Evolutionary conservation across 352 stramenopile genomes (phyloP).

Genomic region (Phytophthora pinifolia): DNA sequence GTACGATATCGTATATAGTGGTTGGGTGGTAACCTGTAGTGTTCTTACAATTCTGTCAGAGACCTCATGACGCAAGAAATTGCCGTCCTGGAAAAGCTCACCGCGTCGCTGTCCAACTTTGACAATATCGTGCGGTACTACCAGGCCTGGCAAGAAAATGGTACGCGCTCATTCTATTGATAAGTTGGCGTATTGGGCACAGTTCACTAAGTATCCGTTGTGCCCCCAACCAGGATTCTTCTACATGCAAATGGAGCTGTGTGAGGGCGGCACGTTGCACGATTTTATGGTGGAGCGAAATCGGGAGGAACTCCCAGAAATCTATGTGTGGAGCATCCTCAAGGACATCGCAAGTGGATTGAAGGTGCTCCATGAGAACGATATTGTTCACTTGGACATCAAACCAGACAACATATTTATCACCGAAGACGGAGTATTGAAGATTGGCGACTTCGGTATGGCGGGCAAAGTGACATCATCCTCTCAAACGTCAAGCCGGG

Average conservation of each 20-base stretch:
- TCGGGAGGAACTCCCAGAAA: constrained; percentile 45
- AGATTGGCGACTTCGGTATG: constrained; percentile 94
- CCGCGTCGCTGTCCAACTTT: constrained; percentile 41
- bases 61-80: constrained; percentile 80
- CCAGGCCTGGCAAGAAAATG: constrained; percentile 93
- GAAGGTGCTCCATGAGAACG: constrained; percentile 85
- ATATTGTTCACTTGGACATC: constrained; percentile 95
- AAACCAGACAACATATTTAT: constrained; percentile 98
- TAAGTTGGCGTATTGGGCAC: not conserved
- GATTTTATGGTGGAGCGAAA: constrained; percentile 52
- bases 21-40: not conserved
- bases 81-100: constrained; percentile 44
- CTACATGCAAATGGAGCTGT: constrained; percentile 95
- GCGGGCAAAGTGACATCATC: constrained; percentile 53
- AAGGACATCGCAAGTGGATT: constrained; percentile 76
- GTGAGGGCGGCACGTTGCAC: constrained; percentile 83
- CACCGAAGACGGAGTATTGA: constrained; percentile 55
- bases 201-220: not conserved
- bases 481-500: constrained; percentile 18
- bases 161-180: constrained; percentile 24
- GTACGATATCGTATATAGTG: constrained; percentile 29
- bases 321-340: constrained; percentile 76
- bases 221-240: constrained; percentile 80
- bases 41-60: not conserved
- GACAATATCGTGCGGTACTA: constrained; percentile 94